Evolutionary conservation across 2,329 filamentous ascomycete genomes (phyloP), one percentile per base, ranked within the genome.

Genomic region (Aspergillus alliaceus): DNA sequence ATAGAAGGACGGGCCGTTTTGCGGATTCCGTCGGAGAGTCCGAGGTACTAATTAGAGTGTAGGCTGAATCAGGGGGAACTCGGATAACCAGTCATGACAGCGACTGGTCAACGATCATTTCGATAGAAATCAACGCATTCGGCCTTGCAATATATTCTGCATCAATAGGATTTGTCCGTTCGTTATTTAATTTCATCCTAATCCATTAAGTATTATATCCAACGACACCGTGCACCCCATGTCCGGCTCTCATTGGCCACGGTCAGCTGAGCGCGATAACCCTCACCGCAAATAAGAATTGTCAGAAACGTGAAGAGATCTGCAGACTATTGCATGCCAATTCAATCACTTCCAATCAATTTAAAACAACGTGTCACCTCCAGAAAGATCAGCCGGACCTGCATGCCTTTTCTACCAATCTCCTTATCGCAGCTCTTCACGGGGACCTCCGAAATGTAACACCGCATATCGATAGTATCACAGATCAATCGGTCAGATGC

Each of bases 1-100:
- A 44, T 72, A 15, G 60, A 58, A 50, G 66, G 70, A 14, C 53
- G 69, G 57, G 66, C 67, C 12, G 64, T 66, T 8, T 51, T 72
- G 27, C 65, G 69, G 63, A 66, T 64, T 63, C 70, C 66, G 69
- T 62, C 65, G 59, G 67, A 53, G 34, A 27, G 25, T 32, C 44
- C 34, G 24, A 46, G 14, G 3, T 8, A 18, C n/a, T 37, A 25
- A 20, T 25, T 25, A 39, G 35, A 11, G 35, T n/a, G 12, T n/a
- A 39, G n/a, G 12, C n/a, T 31, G 20, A 48, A 15, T 18, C 44
- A 44, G 40, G 24, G 40, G 24, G 9, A 20, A 14, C 8, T 15
- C 18, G 7, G 6, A 25, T 4, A 35, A 32, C 31, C 52, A 48
- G 46, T 50, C 25, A 44, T 54, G 20, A 1, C 24, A 5, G 42